phyloP scores from a whole-genome alignment of 1,284 basidiomycete species.

The Marasmius oreades region DNA sequence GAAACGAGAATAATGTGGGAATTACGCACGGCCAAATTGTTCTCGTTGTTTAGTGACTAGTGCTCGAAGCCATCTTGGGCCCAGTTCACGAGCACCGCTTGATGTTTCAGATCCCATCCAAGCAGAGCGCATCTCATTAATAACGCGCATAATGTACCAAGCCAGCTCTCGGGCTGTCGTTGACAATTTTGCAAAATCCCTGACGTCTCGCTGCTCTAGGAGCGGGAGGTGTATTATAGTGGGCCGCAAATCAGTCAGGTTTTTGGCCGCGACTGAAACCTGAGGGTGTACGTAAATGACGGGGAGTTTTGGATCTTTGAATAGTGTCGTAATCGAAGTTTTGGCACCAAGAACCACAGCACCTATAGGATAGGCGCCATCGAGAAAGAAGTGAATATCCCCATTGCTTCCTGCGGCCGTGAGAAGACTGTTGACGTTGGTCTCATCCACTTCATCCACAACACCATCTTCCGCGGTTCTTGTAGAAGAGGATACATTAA shows the following conservation, averaged over 20 bases:
- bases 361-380: conserved; percentile 80
- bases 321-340: conserved; percentile 40
- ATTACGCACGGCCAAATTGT: conserved; percentile 58
- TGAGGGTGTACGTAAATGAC: conserved; percentile 47
- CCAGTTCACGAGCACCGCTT: conserved; percentile 64
- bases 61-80: conserved; percentile 67
- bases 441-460: conserved; percentile 47
- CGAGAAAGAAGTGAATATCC: conserved; percentile 61
- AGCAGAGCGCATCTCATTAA: conserved; percentile 64
- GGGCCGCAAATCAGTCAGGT: conserved; percentile 41
- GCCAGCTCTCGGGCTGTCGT: conserved; percentile 67
- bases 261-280: conserved; percentile 20
- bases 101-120: conserved; percentile 70
- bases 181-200: conserved; percentile 67
- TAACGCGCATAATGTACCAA: conserved; percentile 65
- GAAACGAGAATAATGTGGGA: conserved; percentile 4
- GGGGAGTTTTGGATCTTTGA: conserved; percentile 45
- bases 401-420: conserved; percentile 56
- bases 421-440: conserved; percentile 61
- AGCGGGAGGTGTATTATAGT: conserved; percentile 52
- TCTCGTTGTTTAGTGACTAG: conserved; percentile 60
- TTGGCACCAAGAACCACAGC: conserved; percentile 39
- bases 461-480: conserved; percentile 32
- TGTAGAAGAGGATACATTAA: conserved; percentile 38
- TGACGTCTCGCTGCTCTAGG: conserved; percentile 48